phyloP scores from a whole-genome alignment of 441 rosid genomes.

The Pelargonium exstipulatum region DNA sequence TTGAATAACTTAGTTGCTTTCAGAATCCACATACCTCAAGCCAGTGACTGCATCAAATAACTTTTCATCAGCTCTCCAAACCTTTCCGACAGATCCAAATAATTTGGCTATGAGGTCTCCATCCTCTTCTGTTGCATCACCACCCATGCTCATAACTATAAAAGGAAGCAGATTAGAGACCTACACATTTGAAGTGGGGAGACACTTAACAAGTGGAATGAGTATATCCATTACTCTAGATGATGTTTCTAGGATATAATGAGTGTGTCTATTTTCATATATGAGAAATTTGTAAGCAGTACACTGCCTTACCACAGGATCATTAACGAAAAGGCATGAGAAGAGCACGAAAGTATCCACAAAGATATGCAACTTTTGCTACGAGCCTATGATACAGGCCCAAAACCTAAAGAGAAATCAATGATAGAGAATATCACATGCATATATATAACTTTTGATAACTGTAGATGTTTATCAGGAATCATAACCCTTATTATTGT shows the following conservation, averaged over 20 bases:
- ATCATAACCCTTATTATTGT: neutral
- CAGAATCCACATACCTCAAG: slow-evolving; percentile 50
- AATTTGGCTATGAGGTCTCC: slow-evolving; percentile 58
- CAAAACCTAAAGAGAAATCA: neutral
- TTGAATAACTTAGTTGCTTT: neutral
- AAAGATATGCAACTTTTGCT: neutral
- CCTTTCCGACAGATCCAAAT: slow-evolving; percentile 77
- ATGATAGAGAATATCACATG: neutral
- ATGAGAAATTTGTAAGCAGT: neutral
- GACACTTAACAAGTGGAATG: neutral
- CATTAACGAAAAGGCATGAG: neutral
- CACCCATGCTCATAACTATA: slow-evolving; percentile 77
- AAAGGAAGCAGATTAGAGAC: slow-evolving; percentile 17
- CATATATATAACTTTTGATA: neutral
- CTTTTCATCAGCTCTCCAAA: slow-evolving; percentile 81
- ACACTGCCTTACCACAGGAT: neutral
- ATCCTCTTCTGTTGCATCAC: slow-evolving; percentile 62
- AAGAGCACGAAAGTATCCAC: neutral
- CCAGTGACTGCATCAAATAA: slow-evolving; percentile 85
- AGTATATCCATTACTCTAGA: neutral
- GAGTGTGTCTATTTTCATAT: neutral
- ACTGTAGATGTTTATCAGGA: neutral
- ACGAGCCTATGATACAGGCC: neutral
- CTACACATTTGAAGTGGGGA: neutral
- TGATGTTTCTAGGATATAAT: slow-evolving; percentile 3